Percentiles rank a stretch among this genome's conserved stretches.
These are phyloP conservation scores for Corinectria fuckeliana DNA, from an alignment of 2,329 filamentous ascomycete genomes.

Conservation along the genomic window DNA sequence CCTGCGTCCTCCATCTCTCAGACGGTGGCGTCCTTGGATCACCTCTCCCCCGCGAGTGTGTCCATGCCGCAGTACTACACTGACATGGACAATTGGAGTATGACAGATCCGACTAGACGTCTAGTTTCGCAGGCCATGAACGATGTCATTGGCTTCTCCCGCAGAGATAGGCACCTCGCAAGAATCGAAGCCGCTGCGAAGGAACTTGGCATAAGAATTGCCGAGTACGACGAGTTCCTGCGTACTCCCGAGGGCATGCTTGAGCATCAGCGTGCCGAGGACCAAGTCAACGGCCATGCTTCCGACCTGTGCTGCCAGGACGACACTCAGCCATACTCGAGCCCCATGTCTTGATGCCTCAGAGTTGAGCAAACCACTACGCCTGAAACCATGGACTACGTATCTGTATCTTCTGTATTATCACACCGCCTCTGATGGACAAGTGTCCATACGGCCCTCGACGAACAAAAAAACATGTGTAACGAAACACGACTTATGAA, in stretches of 20 bases:
- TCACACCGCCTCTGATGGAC: neutral
- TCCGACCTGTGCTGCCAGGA: constrained; percentile 20
- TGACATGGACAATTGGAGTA: constrained; percentile 48
- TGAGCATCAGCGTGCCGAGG: constrained; percentile 36
- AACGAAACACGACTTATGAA: neutral
- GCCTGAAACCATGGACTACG: neutral
- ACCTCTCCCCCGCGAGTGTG: constrained; percentile 20
- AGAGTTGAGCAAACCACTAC: neutral
- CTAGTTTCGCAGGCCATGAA: constrained; percentile 50
- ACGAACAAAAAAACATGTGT: neutral
- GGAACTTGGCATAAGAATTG: constrained; percentile 60
- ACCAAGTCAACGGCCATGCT: constrained; percentile 30
- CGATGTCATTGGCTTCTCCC: constrained; percentile 52
- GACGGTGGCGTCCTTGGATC: neutral
- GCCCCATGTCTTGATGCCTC: constrained; percentile 9
- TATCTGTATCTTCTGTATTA: neutral
- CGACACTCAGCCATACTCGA: constrained; percentile 4
- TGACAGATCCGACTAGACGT: constrained; percentile 28
- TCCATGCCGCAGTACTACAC: constrained; percentile 13
- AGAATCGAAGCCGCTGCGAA: constrained; percentile 61
- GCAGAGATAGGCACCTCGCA: constrained; percentile 54
- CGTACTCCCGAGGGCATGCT: constrained; percentile 35
- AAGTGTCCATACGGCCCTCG: neutral
- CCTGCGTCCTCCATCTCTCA: neutral
- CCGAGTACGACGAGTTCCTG: constrained; percentile 56